Percentiles rank a stretch among this genome's conserved stretches.
Evolutionary conservation across 164 flowering plant genomes (phyloP).

Genomic region (Kalanchoe fedtschenkoi): DNA sequence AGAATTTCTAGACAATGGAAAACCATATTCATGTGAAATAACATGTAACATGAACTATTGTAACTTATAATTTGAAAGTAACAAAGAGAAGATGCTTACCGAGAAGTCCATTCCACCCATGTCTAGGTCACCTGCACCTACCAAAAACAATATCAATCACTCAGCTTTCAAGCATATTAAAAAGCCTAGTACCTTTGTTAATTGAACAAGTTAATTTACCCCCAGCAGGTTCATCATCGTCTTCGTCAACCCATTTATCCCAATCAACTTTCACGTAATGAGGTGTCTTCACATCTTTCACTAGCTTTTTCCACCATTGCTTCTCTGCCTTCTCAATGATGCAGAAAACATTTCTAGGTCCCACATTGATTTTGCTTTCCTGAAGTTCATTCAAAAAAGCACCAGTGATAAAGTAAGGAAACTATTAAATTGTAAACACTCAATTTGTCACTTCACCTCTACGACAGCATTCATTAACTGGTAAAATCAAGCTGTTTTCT

Average conservation of each 20-base stretch:
- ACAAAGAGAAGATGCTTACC: slow-evolving; percentile 27
- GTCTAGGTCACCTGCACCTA: slow-evolving; percentile 53
- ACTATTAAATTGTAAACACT: not conserved
- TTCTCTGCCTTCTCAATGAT: slow-evolving; percentile 73
- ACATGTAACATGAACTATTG: not conserved
- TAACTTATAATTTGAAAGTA: not conserved
- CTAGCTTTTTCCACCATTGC: slow-evolving; percentile 77
- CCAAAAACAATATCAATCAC: not conserved
- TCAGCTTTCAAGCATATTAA: not conserved
- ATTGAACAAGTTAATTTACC: not conserved
- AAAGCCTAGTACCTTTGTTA: slow-evolving; percentile 17
- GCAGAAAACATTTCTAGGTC: slow-evolving; percentile 61
- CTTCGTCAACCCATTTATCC: slow-evolving; percentile 98
- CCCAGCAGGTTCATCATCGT: slow-evolving; percentile 33
- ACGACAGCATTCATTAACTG: not conserved
- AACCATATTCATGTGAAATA: slow-evolving; percentile 1
- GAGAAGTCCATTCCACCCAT: slow-evolving; percentile 89
- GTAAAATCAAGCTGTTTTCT: not conserved
- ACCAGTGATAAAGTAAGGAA: not conserved
- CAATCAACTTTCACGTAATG: slow-evolving; percentile 82
- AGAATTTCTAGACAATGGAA: slow-evolving; percentile 43
- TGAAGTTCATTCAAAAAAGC: slow-evolving; percentile 10
- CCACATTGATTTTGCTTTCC: slow-evolving; percentile 77
- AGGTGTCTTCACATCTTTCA: slow-evolving; percentile 61
- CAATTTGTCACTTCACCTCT: not conserved